Evolutionary conservation across 2,329 filamentous ascomycete genomes (phyloP).

Genomic region (Furcasterigmium furcatum): DNA sequence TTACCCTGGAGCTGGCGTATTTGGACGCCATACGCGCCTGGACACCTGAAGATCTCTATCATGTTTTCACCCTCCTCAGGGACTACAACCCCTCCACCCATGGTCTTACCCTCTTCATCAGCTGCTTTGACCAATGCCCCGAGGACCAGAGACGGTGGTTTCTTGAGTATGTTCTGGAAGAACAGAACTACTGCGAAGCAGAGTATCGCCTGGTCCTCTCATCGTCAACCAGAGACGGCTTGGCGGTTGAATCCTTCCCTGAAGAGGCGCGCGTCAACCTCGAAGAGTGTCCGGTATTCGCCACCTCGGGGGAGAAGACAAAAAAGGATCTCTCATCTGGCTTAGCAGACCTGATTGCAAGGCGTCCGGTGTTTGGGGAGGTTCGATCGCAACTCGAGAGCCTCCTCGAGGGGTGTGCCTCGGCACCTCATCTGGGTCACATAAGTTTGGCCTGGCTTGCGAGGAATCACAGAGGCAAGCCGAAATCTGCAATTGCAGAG

Average conservation of each 20-base stretch:
- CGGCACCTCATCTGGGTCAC: neutral
- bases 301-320: neutral
- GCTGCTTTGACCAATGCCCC: slow-evolving; percentile 4
- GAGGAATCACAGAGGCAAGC: neutral
- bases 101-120: neutral
- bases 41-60: neutral
- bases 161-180: neutral
- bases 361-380: neutral
- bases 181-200: neutral
- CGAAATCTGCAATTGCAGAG: neutral
- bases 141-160: slow-evolving; percentile 2
- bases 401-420: neutral
- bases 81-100: neutral
- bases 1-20: neutral
- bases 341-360: neutral
- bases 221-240: neutral
- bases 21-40: neutral
- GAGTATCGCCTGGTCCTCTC: neutral
- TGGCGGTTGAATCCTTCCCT: neutral
- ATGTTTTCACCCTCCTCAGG: neutral
- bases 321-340: neutral
- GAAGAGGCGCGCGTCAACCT: neutral
- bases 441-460: neutral
- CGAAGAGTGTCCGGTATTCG: neutral
- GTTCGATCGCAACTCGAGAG: neutral